phyloP scores from a whole-genome alignment of 768 basidiomycete species.

The Nevesoporus exiguus region DNA sequence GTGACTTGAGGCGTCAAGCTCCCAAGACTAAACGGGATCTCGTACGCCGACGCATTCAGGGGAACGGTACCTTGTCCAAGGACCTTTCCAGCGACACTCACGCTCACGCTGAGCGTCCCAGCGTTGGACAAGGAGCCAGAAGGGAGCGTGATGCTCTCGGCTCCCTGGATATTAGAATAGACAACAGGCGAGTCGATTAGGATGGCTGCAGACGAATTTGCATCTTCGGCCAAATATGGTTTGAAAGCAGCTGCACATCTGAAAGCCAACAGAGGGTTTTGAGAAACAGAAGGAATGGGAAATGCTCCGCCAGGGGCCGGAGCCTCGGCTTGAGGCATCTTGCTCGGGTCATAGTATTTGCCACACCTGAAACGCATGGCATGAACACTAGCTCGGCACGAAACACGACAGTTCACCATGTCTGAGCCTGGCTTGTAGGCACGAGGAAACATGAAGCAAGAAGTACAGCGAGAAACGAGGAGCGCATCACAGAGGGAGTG shows the following conservation, averaged over 20 bases:
- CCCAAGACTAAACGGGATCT: conserved; percentile 46
- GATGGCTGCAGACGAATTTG: conserved; percentile 40
- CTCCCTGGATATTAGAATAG: conserved; percentile 42
- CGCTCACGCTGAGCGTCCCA: conserved; percentile 38
- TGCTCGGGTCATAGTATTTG: conserved; percentile 50
- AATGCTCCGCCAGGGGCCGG: conserved; percentile 51
- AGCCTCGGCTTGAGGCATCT: conserved; percentile 31
- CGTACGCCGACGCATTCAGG: conserved; percentile 48
- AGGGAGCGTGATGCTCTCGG: conserved; percentile 39
- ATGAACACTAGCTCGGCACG: not conserved
- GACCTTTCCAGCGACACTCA: conserved; percentile 42
- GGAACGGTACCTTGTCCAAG: conserved; percentile 46
- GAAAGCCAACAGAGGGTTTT: conserved; percentile 47
- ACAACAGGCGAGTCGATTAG: conserved; percentile 53
- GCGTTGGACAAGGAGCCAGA: conserved; percentile 25
- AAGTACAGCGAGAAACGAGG: conserved; percentile 10
- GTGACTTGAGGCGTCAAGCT: conserved; percentile 39
- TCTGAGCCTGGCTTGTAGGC: conserved; percentile 21
- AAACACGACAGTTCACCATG: conserved; percentile 22
- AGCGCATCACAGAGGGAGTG: conserved; percentile 6
- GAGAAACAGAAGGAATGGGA: conserved; percentile 35
- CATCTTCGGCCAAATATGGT: conserved; percentile 57
- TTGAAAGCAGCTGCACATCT: conserved; percentile 56
- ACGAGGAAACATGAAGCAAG: conserved; percentile 13
- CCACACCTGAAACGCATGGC: conserved; percentile 35